Conservation (phyloP, 139 green algal species). For the Haematococcus lacustris region DNA sequence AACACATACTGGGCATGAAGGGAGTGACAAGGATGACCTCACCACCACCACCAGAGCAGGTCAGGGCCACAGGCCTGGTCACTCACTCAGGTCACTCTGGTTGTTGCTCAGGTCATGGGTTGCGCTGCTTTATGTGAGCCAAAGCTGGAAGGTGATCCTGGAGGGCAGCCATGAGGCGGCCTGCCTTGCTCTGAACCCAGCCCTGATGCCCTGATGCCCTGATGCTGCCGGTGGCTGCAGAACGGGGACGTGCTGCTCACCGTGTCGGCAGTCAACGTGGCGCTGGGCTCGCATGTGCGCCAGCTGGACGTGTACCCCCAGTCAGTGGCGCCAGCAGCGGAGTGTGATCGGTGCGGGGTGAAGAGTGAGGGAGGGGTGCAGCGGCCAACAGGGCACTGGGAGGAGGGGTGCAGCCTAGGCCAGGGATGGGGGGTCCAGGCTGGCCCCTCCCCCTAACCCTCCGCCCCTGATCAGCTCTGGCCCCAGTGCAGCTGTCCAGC, state of each 20-base stretch:
- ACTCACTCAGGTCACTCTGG: slow-evolving; percentile 2
- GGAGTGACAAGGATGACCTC: no score
- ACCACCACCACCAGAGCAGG: no score
- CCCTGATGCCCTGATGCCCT: neutral
- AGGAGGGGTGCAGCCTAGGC: neutral
- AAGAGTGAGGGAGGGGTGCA: neutral
- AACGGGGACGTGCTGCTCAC: slow-evolving; percentile 57
- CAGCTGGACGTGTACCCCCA: slow-evolving; percentile 44
- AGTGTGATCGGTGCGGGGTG: neutral
- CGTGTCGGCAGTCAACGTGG: slow-evolving; percentile 29
- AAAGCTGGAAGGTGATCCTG: slow-evolving; percentile 1
- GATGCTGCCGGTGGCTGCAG: slow-evolving; percentile 14
- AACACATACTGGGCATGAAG: neutral
- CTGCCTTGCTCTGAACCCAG: neutral
- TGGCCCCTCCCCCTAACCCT: no score
- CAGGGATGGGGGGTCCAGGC: neutral
- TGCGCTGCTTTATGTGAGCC: neutral
- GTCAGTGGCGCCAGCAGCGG: neutral
- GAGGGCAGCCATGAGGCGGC: neutral
- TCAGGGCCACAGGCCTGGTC: neutral
- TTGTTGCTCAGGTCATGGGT: neutral
- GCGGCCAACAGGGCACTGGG: neutral
- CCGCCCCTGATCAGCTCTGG: no score
- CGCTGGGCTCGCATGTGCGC: slow-evolving; percentile 48
- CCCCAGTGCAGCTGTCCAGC: no score